Base-by-base conservation (phyloP, 1,139 yeast species). In the Suhomyces anneliseae region DNA sequence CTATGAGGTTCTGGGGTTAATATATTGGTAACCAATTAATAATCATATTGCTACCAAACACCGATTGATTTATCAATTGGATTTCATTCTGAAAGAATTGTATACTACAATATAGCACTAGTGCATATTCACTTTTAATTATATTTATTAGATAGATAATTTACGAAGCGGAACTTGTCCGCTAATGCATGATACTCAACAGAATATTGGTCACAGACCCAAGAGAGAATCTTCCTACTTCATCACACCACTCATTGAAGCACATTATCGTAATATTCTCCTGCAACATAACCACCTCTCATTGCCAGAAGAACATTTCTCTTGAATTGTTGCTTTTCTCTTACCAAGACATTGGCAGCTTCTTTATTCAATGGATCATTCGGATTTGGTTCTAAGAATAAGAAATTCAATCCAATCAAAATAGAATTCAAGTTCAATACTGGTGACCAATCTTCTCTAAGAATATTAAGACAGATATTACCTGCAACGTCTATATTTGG, bases 371-470 rank as follows among this genome's bases (percentile, higher is more conserved):
- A 76, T 2, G 99, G 99, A 64, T 93, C 98, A 50, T 83, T 84
- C 1, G 96, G 86, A 63, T 90, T 92, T 11, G 97, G 97, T 59
- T 92, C 97, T 51, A 90, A 72, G 58, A 93, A 90, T 54, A 93
- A 74, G 61, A 87, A 90, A 61, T 90, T 82, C 51, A 93, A 74
- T 0, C 99, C 99, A 43, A 92, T 85, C 54, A 92, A 75, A 24
- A 93, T 83, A 6, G 93, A 78, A 62, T 87, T 90, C 60, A 93
- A 72, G 53, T 86, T 88, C 56, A 93, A 75, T 2, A 90, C 97
- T 0, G 99, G 98, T 33, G 93, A 84, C 99, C 99, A 93, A 65
- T 92, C 98, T 65, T 90, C 97, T 54, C 98, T 73, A 51, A 93
- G 72, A 39, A 93, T 90, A 63, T 93, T 92, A 50, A 93, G 76